phyloP scores from a whole-genome alignment of 345 rosid genomes.

The Citrus cavaleriei region DNA sequence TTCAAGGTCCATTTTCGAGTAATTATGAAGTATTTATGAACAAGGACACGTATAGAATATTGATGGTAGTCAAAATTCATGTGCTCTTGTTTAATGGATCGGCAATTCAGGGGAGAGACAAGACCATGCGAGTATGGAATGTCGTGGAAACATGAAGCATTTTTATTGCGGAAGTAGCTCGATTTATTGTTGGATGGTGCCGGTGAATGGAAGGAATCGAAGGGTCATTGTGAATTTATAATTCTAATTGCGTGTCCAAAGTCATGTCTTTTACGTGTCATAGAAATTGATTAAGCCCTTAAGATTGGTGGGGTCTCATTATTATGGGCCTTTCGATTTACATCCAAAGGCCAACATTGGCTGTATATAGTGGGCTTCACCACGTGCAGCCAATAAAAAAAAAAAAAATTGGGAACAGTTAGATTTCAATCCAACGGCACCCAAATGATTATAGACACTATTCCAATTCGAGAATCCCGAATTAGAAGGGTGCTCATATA shows the following conservation, averaged over 20 bases:
- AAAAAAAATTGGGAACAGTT: no score
- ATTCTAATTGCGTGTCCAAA: not conserved
- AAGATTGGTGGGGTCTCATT: not conserved
- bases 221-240: not conserved
- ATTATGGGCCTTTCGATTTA: no score
- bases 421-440: no score
- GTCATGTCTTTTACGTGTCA: not conserved
- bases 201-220: not conserved
- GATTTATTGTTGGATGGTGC: not conserved
- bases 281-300: no score
- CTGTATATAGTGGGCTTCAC: no score
- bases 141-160: not conserved
- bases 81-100: not conserved
- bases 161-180: not conserved
- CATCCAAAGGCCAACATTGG: no score
- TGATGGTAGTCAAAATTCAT: not conserved
- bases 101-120: not conserved
- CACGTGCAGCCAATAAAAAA: fast-evolving
- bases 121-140: not conserved
- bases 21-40: not conserved
- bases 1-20: no score
- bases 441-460: no score
- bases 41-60: not conserved
- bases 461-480: no score
- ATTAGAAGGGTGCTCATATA: no score